A percentile compares a stretch with the other conserved stretches of the same genome.
Evolutionary conservation across 176 grass and related monocot species (phyloP).

Genomic region (Zoysia pacifica): DNA sequence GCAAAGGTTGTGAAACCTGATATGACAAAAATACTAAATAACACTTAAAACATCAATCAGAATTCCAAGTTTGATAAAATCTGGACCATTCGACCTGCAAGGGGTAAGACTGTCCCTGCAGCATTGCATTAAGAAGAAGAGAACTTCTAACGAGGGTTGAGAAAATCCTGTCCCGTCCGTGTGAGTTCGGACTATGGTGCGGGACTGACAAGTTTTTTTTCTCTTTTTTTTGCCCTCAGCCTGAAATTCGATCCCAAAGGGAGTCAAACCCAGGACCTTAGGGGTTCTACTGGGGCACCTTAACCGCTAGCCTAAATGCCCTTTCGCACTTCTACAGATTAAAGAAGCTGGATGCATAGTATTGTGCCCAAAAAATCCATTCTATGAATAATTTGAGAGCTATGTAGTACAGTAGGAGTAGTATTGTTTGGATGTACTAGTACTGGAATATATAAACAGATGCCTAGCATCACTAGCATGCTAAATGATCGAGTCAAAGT

Average conservation of each 20-base stretch:
- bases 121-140: too few species aligned
- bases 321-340: neutral
- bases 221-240: too few species aligned
- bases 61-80: constrained; percentile 7
- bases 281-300: too few species aligned
- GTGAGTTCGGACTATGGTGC: too few species aligned
- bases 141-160: too few species aligned
- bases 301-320: too few species aligned
- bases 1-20: neutral
- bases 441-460: neutral
- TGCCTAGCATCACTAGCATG: neutral
- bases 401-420: neutral
- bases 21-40: neutral
- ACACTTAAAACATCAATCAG: neutral
- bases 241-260: too few species aligned
- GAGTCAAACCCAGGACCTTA: too few species aligned
- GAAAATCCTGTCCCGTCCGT: too few species aligned
- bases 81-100: neutral
- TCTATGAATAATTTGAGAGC: neutral
- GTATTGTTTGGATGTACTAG: neutral
- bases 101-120: too few species aligned
- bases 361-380: neutral
- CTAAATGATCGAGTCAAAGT: neutral
- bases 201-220: too few species aligned
- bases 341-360: constrained; percentile 12